These are phyloP conservation scores for Amylocystis lapponica DNA, from an alignment of 768 basidiomycete species.

Conservation along the genomic window DNA sequence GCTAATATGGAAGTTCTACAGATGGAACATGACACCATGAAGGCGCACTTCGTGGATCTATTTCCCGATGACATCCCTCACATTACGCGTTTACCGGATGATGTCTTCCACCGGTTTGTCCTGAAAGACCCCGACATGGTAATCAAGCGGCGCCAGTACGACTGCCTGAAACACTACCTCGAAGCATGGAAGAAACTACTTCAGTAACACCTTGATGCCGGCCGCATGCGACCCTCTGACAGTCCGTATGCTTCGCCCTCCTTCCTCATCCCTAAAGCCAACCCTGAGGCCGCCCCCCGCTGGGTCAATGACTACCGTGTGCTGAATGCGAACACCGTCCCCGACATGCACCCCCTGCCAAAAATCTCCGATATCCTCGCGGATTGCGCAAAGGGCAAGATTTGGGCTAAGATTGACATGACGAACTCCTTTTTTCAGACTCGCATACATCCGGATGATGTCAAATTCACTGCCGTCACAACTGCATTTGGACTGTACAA, in stretches of 20 bases:
- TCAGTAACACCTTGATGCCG: slow-evolving; percentile 33
- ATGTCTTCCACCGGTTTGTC: slow-evolving; percentile 12
- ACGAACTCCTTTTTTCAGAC: slow-evolving; percentile 29
- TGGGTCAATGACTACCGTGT: slow-evolving; percentile 19
- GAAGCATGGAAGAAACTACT: background rate
- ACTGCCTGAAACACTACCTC: background rate
- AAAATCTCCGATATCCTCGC: slow-evolving; percentile 14
- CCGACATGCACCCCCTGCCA: slow-evolving; percentile 14
- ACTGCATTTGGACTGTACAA: slow-evolving; percentile 37
- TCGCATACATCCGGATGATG: slow-evolving; percentile 20
- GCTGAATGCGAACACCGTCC: slow-evolving; percentile 14
- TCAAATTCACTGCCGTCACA: slow-evolving; percentile 29
- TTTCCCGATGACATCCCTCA: slow-evolving; percentile 19
- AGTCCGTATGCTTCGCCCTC: slow-evolving; percentile 22
- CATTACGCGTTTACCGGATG: slow-evolving; percentile 7
- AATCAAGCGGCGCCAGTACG: background rate
- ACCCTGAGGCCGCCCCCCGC: slow-evolving; percentile 7
- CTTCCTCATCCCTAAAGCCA: slow-evolving; percentile 4
- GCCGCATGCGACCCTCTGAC: slow-evolving; percentile 32
- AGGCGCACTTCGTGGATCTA: slow-evolving; percentile 6
- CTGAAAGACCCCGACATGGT: slow-evolving; percentile 10
- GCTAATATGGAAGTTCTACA: background rate
- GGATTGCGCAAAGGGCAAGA: slow-evolving; percentile 12
- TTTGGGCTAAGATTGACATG: slow-evolving; percentile 12
- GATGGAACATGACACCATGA: no score